Percentiles rank a stretch among this genome's conserved stretches.
Conservation (phyloP, 192 early-diverging fungal genomes). For the Coemansia sp. region DNA sequence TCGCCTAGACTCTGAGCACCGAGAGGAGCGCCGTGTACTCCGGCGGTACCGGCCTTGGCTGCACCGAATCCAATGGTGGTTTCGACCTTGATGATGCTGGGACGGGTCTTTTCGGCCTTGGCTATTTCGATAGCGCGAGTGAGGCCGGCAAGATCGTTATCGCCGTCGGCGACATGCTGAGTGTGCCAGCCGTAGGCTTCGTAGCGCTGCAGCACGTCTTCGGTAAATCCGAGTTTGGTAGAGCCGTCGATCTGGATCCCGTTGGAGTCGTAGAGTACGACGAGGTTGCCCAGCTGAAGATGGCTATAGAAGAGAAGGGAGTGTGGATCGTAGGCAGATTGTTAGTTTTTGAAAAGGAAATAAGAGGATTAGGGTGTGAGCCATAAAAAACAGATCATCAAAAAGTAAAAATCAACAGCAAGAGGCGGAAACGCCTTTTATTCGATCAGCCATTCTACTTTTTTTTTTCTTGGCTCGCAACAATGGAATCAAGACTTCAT, state of each 20-base stretch:
- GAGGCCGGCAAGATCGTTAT: constrained; percentile 73
- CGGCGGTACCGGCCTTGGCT: constrained; percentile 82
- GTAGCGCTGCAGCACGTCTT: constrained; percentile 86
- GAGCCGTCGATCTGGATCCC: constrained; percentile 93
- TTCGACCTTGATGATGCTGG: constrained; percentile 83
- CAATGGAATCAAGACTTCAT: too few relatives aligned
- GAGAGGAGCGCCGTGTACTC: constrained; percentile 89
- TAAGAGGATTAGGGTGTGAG: neutral
- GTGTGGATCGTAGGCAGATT: neutral
- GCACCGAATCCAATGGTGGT: constrained; percentile 97
- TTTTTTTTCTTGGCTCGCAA: too few relatives aligned
- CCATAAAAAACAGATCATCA: too few relatives aligned
- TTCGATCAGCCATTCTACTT: too few relatives aligned
- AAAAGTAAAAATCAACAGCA: too few relatives aligned
- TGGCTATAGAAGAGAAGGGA: constrained; percentile 58
- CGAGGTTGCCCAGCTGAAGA: constrained; percentile 89
- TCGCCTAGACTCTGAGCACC: constrained; percentile 76
- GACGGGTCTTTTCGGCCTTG: constrained; percentile 77
- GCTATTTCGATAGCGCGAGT: constrained; percentile 77
- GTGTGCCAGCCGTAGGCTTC: constrained; percentile 96
- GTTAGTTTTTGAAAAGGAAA: neutral
- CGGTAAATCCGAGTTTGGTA: constrained; percentile 84
- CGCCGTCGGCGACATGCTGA: constrained; percentile 74
- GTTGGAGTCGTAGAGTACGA: constrained; percentile 96
- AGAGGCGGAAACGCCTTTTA: too few relatives aligned